These are phyloP conservation scores for Polychaeton citri DNA, from an alignment of 2,329 filamentous ascomycete genomes.

Conservation along the genomic window DNA sequence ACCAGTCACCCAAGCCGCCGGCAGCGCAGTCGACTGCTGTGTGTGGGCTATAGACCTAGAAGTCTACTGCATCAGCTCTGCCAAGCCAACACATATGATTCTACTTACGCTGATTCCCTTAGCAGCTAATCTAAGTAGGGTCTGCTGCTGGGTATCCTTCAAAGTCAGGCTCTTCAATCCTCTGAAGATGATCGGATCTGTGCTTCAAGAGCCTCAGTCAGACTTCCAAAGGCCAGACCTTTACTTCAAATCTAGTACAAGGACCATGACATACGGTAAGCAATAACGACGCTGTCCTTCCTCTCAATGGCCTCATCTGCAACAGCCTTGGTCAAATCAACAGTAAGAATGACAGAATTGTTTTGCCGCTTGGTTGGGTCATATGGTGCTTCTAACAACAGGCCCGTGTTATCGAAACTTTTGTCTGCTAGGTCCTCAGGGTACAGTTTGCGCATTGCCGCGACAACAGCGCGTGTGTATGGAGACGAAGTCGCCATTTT, in stretches of 20 bases:
- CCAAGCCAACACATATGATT: neutral
- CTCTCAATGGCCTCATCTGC: constrained; percentile 77
- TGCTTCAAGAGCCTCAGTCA: constrained; percentile 1
- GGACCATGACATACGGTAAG: constrained; percentile 63
- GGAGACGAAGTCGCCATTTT: constrained; percentile 32
- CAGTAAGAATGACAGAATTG: constrained; percentile 65
- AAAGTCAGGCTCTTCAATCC: constrained; percentile 80
- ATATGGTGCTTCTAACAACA: constrained; percentile 57
- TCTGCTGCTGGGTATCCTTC: constrained; percentile 72
- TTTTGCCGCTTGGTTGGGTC: constrained; percentile 41
- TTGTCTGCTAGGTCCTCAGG: constrained; percentile 80
- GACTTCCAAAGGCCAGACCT: constrained; percentile 1
- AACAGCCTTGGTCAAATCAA: constrained; percentile 81
- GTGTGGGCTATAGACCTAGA: constrained; percentile 75
- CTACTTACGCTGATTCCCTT: constrained; percentile 61
- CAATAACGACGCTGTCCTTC: constrained; percentile 65
- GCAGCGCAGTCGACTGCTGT: constrained; percentile 83
- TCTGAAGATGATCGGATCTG: constrained; percentile 93
- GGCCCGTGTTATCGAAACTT: constrained; percentile 91
- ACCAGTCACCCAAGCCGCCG: constrained; percentile 83
- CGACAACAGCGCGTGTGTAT: constrained; percentile 57
- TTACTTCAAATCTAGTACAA: too few relatives aligned
- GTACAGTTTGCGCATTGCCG: constrained; percentile 74
- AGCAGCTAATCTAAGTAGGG: constrained; percentile 67
- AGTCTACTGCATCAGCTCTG: constrained; percentile 1